Evolutionary conservation across 495 filamentous ascomycete species (phyloP), one percentile per base, ranked within the genome.

Genomic region (Cairneyella variabilis): DNA sequence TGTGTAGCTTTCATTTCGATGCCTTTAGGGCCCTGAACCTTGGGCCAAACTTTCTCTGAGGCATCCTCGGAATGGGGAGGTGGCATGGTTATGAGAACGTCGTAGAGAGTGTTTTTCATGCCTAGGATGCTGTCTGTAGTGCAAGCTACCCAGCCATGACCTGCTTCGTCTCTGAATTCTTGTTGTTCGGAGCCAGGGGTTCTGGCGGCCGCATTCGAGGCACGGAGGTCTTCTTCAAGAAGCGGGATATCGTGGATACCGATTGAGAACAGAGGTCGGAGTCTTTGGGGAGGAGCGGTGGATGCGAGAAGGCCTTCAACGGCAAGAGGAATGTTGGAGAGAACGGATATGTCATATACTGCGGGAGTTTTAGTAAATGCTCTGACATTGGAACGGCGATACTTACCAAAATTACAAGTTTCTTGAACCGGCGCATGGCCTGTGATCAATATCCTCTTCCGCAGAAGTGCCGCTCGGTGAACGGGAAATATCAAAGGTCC

Each of bases 311-410:
- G 70, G 41, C 85, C 75, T 48, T 69, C 66, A 57, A 86, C 74
- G 60, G 87, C 69, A 60, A 83, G 60, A 61, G 84, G 78, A 53
- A 97, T 79, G 54, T 83, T 86, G 32, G 92, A 89, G 43, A 98
- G 70, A 41, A 97, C 75, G n/a, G 92, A 95, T 25, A 97, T 83
- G 70, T 93, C 82, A 66, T 97, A 97, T 51, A 96, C 93, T 95
- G n/a, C n/a, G n/a, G 39, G 6, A 7, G 23, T 17, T 25, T 37
- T 47, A 14, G 37, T 51, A 27, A 57, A 38, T 34, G 27, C 12
- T 44, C 39, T 2, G 12, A 45, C 7, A 22, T 12, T 12, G 18
- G 20, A 22, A 39, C 65, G 28, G 60, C 40, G 36, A n/a, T 26
- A 50, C 53, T 43, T 75, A 96, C 91, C 90, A 71, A 87, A 96